Conservation (phyloP, 2,329 filamentous ascomycete species). For the Sclerotinia nivalis region DNA sequence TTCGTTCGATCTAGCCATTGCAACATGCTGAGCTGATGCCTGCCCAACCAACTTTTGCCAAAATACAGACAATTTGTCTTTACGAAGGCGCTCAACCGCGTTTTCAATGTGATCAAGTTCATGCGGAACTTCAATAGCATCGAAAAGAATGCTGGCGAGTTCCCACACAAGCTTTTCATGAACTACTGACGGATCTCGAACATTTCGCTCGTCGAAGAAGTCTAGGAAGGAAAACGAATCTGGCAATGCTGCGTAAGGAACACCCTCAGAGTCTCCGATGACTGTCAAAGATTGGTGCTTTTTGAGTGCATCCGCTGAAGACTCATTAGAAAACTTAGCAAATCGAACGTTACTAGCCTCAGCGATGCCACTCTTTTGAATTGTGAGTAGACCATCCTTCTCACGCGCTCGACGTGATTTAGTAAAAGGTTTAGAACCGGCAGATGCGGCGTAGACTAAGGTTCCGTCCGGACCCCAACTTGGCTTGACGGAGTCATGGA, state of each 20-base stretch:
- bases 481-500: constrained; percentile 74
- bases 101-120: constrained; percentile 45
- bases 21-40: constrained; percentile 54
- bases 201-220: constrained; percentile 48
- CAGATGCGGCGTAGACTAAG: constrained; percentile 62
- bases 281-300: constrained; percentile 58
- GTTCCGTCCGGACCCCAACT: constrained; percentile 76
- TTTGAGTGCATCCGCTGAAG: constrained; percentile 55
- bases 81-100: constrained; percentile 47
- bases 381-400: constrained; percentile 51
- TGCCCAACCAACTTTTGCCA: constrained; percentile 67
- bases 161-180: constrained; percentile 82
- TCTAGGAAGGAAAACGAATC: constrained; percentile 51
- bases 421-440: constrained; percentile 41
- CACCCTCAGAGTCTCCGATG: constrained; percentile 54
- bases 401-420: constrained; percentile 37
- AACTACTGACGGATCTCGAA: constrained; percentile 47
- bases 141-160: constrained; percentile 83
- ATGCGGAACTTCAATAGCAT: constrained; percentile 55
- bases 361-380: constrained; percentile 59
- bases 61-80: constrained; percentile 67
- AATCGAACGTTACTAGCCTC: constrained; percentile 65
- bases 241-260: constrained; percentile 59
- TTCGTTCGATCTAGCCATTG: constrained; percentile 65
- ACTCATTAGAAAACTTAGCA: constrained; percentile 61